These are phyloP conservation scores for Apiotrichum akiyoshidainum DNA, from an alignment of 1,284 basidiomycete species.

Conservation along the genomic window DNA sequence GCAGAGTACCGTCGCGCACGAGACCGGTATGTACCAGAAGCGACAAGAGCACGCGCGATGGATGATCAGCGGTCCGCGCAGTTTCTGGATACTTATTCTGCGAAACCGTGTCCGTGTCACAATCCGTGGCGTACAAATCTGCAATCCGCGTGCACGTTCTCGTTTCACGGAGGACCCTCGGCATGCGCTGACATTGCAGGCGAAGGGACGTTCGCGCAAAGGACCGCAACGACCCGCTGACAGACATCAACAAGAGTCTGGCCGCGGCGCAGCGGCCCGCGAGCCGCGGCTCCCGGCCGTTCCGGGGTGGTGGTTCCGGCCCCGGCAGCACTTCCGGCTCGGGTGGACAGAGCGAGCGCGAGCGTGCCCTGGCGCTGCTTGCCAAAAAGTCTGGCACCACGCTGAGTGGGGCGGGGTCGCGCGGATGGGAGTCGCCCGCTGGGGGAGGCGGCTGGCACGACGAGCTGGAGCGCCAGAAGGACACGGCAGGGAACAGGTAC, in stretches of 20 bases:
- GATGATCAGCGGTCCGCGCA: too few species aligned
- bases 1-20: slow-evolving; percentile 41
- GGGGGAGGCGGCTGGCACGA: slow-evolving; percentile 40
- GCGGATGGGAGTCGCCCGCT: too few species aligned
- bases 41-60: too few species aligned
- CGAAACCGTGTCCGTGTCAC: too few species aligned
- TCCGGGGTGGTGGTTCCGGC: not conserved
- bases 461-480: slow-evolving; percentile 41
- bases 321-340: not conserved
- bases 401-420: too few species aligned
- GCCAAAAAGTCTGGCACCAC: slow-evolving; percentile 22
- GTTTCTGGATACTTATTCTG: too few species aligned
- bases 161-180: not conserved
- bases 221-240: slow-evolving; percentile 43
- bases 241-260: slow-evolving; percentile 31
- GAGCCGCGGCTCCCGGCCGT: not conserved
- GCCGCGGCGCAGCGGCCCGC: slow-evolving; percentile 2
- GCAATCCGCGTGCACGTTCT: too few species aligned
- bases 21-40: slow-evolving; percentile 30
- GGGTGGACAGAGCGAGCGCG: slow-evolving; percentile 35
- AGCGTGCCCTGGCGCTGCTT: slow-evolving; percentile 47
- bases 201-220: slow-evolving; percentile 47
- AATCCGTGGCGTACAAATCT: too few species aligned
- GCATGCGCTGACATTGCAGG: slow-evolving; percentile 21
- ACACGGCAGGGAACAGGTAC: slow-evolving; percentile 36